These are phyloP conservation scores for Aureobasidium sp. DNA, from an alignment of 2,329 filamentous ascomycete species.

Conservation along the genomic window DNA sequence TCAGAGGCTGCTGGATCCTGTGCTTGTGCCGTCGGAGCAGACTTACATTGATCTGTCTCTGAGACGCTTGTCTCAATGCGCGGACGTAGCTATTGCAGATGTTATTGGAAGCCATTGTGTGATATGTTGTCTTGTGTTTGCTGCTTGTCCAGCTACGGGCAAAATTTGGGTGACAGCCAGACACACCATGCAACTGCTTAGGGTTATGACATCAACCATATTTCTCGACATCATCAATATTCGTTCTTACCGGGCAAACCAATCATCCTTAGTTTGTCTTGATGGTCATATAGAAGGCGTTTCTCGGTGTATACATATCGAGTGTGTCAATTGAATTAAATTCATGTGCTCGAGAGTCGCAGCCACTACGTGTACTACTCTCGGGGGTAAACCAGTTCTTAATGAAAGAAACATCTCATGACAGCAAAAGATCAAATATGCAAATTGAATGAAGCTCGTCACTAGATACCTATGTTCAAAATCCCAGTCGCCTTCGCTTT, in stretches of 20 bases:
- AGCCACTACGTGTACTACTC: too few relatives aligned
- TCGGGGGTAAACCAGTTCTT: too few relatives aligned
- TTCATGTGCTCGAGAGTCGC: too few relatives aligned
- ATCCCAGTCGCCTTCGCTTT: constrained; percentile 8
- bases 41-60: constrained; percentile 12
- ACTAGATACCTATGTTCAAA: constrained; percentile 7
- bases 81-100: constrained; percentile 20
- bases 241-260: too few relatives aligned
- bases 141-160: background rate
- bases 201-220: background rate
- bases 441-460: constrained; percentile 1
- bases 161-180: background rate
- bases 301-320: too few relatives aligned
- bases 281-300: too few relatives aligned
- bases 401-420: background rate
- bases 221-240: too few relatives aligned
- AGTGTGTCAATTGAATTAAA: too few relatives aligned
- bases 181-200: background rate
- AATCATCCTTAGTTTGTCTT: too few relatives aligned
- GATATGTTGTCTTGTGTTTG: background rate
- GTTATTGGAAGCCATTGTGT: constrained; percentile 17
- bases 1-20: constrained; percentile 3
- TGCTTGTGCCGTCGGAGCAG: constrained; percentile 1
- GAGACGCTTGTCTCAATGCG: constrained; percentile 15
- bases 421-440: background rate